Percentiles rank a stretch among this genome's conserved stretches.
These are phyloP conservation scores for Euphorbia lathyris DNA, from an alignment of 345 rosid species.

Conservation along the genomic window DNA sequence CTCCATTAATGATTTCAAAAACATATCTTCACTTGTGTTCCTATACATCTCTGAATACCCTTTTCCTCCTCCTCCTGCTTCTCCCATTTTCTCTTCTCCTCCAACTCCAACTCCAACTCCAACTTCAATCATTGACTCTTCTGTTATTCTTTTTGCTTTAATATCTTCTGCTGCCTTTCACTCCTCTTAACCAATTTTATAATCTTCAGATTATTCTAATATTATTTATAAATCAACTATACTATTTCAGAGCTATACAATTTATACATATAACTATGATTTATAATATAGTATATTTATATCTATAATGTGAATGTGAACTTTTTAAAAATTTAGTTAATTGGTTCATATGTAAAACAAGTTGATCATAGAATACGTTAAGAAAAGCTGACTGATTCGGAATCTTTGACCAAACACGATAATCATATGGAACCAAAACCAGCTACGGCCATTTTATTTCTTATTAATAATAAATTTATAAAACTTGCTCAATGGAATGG, in stretches of 20 bases:
- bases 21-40: conserved; percentile 65
- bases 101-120: too few species aligned
- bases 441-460: not conserved
- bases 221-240: too few species aligned
- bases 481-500: too few species aligned
- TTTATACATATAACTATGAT: too few species aligned
- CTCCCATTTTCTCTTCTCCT: conserved; percentile 36
- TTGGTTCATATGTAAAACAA: not conserved
- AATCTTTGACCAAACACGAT: not conserved
- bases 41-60: conserved; percentile 46
- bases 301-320: too few species aligned
- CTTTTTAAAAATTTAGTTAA: too few species aligned
- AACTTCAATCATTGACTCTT: not conserved
- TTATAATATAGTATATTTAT: too few species aligned
- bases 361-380: not conserved
- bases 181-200: not conserved
- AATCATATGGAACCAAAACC: not conserved
- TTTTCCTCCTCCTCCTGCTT: conserved; percentile 59
- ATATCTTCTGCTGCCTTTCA: too few species aligned
- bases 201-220: too few species aligned
- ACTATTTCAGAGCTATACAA: too few species aligned
- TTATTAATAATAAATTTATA: too few species aligned
- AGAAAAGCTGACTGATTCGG: not conserved
- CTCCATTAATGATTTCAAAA: conserved; percentile 62
- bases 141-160: not conserved